Evolutionary conservation across 805 yeast species (phyloP).

Genomic region (Wickerhamiella shivajii): DNA sequence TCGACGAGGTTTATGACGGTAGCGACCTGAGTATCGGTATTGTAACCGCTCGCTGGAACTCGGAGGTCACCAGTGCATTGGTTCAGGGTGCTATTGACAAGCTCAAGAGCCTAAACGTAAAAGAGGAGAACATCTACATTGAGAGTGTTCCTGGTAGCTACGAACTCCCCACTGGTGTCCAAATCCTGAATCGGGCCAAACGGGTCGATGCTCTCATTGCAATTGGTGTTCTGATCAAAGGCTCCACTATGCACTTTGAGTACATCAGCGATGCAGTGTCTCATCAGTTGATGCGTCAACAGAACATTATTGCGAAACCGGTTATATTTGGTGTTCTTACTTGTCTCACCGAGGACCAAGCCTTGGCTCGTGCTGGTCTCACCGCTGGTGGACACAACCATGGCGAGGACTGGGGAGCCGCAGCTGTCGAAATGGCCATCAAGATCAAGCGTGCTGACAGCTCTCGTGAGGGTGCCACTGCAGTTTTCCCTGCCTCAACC

Average conservation of each 20-base stretch:
- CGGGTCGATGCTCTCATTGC: constrained; percentile 74
- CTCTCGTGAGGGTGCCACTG: neutral
- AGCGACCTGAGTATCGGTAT: constrained; percentile 55
- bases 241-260: constrained; percentile 96
- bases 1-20: constrained; percentile 55
- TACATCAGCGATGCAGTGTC: constrained; percentile 88
- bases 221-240: constrained; percentile 89
- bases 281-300: constrained; percentile 69
- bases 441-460: constrained; percentile 15
- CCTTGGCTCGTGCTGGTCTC: constrained; percentile 81
- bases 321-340: constrained; percentile 90
- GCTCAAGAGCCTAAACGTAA: constrained; percentile 52
- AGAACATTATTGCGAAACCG: constrained; percentile 54
- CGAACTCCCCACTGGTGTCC: constrained; percentile 78
- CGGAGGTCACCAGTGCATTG: constrained; percentile 56
- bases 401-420: constrained; percentile 98
- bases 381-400: constrained; percentile 72
- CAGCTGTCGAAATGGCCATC: constrained; percentile 86
- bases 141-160: constrained; percentile 91
- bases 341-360: constrained; percentile 88
- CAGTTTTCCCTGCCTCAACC: constrained; percentile 1
- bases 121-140: constrained; percentile 57
- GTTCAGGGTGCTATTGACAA: constrained; percentile 61
- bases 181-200: constrained; percentile 21
- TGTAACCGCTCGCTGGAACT: constrained; percentile 94